Conservation (phyloP, 2,329 filamentous ascomycete genomes). For the Alternaria sp. region DNA sequence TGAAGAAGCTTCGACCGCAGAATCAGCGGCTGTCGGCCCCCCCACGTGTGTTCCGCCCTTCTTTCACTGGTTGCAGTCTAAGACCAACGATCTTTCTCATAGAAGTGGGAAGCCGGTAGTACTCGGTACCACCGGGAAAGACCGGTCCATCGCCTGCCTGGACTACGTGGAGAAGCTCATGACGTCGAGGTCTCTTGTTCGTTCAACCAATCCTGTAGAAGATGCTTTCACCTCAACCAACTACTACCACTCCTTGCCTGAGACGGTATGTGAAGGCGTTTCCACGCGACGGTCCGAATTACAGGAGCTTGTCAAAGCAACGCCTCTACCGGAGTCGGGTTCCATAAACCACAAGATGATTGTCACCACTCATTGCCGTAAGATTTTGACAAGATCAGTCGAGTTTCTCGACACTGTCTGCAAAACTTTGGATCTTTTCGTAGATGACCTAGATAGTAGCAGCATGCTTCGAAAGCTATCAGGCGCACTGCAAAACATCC, state of each 20-base stretch:
- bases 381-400: constrained; percentile 12
- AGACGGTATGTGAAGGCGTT: constrained; percentile 16
- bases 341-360: constrained; percentile 24
- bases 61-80: constrained; percentile 33
- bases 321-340: not conserved
- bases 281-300: constrained; percentile 3
- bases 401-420: constrained; percentile 21
- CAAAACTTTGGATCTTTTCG: constrained; percentile 29
- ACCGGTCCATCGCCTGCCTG: constrained; percentile 19
- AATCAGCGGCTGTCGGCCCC: no score
- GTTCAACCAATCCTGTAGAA: constrained; percentile 20
- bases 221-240: constrained; percentile 30
- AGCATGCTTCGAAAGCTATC: constrained; percentile 34
- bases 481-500: constrained; percentile 31
- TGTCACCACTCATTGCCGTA: constrained; percentile 16
- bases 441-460: constrained; percentile 25
- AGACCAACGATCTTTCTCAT: not conserved
- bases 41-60: constrained; percentile 28
- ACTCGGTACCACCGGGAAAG: not conserved
- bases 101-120: not conserved
- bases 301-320: not conserved
- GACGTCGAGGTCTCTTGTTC: constrained; percentile 18
- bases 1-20: not conserved
- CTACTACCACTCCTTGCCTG: constrained; percentile 32
- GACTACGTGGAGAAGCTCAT: constrained; percentile 35